Evolutionary conservation across 2,329 filamentous ascomycete genomes (phyloP).

Genomic region (Penicillium sclerotigenum): DNA sequence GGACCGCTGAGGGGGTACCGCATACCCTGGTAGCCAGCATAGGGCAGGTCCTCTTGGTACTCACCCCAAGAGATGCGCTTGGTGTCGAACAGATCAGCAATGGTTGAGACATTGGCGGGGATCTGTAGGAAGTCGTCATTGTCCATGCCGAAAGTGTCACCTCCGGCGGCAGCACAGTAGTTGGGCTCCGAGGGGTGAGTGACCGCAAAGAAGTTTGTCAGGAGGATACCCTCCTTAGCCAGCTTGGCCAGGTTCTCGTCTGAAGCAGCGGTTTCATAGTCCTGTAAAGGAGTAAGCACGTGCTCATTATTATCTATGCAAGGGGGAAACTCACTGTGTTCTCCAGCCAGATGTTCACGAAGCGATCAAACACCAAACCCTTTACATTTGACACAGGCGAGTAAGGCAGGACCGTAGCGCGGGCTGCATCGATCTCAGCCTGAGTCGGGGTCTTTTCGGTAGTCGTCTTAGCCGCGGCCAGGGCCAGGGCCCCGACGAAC

Average conservation of each 20-base stretch:
- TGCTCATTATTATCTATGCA: constrained; percentile 39
- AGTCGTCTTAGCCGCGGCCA: constrained; percentile 27
- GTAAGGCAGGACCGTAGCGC: constrained; percentile 58
- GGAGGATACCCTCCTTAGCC: constrained; percentile 54
- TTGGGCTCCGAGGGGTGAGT: constrained; percentile 76
- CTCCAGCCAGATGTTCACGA: constrained; percentile 73
- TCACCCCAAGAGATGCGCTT: constrained; percentile 65
- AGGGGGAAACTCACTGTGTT: constrained; percentile 57
- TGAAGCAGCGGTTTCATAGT: constrained; percentile 61
- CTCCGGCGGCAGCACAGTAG: constrained; percentile 65
- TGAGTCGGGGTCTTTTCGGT: constrained; percentile 27
- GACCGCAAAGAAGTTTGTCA: constrained; percentile 59
- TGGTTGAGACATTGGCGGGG: constrained; percentile 61
- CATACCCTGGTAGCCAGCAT: constrained; percentile 66
- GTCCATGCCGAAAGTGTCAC: constrained; percentile 70
- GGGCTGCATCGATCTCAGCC: constrained; percentile 31
- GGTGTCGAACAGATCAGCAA: constrained; percentile 65
- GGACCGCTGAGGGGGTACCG: constrained; percentile 61
- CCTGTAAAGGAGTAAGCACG: constrained; percentile 34
- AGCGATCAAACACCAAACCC: constrained; percentile 70
- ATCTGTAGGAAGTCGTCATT: constrained; percentile 63
- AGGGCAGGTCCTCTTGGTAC: constrained; percentile 78
- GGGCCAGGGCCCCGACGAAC: constrained; percentile 23
- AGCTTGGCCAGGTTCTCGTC: constrained; percentile 48
- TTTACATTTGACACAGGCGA: constrained; percentile 64